phyloP scores from a whole-genome alignment of 2,329 filamentous ascomycete species.

The Hypoxylon sp. region DNA sequence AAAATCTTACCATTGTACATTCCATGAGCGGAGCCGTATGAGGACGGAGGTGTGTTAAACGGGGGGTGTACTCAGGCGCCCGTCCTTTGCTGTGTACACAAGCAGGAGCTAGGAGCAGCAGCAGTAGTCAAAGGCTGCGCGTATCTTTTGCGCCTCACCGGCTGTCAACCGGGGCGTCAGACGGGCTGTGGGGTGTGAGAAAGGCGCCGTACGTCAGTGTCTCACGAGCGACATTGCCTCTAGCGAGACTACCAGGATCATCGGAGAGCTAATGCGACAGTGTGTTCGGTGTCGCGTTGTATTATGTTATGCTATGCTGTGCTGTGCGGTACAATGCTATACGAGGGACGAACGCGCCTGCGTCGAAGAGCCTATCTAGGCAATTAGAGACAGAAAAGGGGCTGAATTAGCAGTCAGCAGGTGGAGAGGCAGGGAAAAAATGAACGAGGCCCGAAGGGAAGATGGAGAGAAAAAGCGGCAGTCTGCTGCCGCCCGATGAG shows the following conservation, averaged over 20 bases:
- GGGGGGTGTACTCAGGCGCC: conserved; percentile 47
- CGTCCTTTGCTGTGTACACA: conserved; percentile 46
- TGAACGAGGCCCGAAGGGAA: conserved; percentile 46
- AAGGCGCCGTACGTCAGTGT: conserved; percentile 51
- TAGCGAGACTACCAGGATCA: conserved; percentile 48
- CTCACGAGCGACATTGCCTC: conserved; percentile 56
- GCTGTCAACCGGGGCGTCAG: conserved; percentile 50
- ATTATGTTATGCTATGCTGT: conserved; percentile 43
- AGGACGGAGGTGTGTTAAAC: conserved; percentile 54
- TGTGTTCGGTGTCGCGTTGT: conserved; percentile 44
- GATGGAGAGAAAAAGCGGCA: conserved; percentile 46
- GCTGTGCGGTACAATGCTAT: conserved; percentile 31
- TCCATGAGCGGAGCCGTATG: conserved; percentile 46
- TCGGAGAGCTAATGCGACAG: conserved; percentile 47
- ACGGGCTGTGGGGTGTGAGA: conserved; percentile 51
- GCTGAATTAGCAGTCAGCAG: conserved; percentile 44
- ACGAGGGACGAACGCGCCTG: conserved; percentile 27
- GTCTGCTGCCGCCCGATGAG: conserved; percentile 49
- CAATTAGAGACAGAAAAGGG: conserved; percentile 35
- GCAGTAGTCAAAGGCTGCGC: conserved; percentile 35
- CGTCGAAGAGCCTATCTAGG: conserved; percentile 40
- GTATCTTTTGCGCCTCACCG: conserved; percentile 52
- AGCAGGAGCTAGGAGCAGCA: conserved; percentile 22
- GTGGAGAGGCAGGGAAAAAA: conserved; percentile 41
- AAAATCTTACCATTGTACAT: conserved; percentile 56